Percentiles rank a stretch among this genome's conserved stretches.
Conservation (phyloP, 805 yeast genomes). For the Metschnikowia bowlesiae region DNA sequence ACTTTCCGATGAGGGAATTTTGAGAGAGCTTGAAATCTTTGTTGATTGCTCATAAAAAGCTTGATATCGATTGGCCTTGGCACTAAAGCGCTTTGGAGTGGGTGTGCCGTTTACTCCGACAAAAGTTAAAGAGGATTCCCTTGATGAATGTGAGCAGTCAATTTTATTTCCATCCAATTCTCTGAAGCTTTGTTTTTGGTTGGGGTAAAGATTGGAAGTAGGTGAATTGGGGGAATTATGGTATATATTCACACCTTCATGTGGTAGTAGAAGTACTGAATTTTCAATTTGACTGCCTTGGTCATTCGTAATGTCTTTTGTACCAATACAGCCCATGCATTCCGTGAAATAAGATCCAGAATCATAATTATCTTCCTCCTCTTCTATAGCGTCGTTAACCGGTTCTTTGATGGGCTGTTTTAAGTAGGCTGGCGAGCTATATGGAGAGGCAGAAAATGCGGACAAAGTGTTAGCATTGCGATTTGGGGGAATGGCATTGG, state of each 20-base stretch:
- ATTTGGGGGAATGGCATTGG: background rate
- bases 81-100: slow-evolving; percentile 31
- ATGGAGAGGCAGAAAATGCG: slow-evolving; percentile 5
- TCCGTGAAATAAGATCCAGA: background rate
- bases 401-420: slow-evolving; percentile 31
- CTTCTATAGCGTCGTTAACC: slow-evolving; percentile 14
- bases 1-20: slow-evolving; percentile 30
- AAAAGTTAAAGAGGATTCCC: slow-evolving; percentile 21
- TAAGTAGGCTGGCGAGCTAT: slow-evolving; percentile 19
- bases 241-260: background rate
- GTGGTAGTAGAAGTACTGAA: background rate
- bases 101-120: slow-evolving; percentile 14
- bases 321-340: background rate
- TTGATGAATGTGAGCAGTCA: slow-evolving; percentile 32
- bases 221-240: slow-evolving; percentile 32
- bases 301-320: background rate
- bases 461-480: background rate
- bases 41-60: slow-evolving; percentile 44
- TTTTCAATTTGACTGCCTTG: background rate
- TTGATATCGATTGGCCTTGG: slow-evolving; percentile 46
- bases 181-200: background rate
- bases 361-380: slow-evolving; percentile 22
- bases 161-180: slow-evolving; percentile 14
- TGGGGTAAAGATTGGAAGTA: slow-evolving; percentile 25
- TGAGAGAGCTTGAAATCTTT: slow-evolving; percentile 42